Evolutionary conservation across 23 red algal species (phyloP).

Genomic region (Agarophyton chilense): DNA sequence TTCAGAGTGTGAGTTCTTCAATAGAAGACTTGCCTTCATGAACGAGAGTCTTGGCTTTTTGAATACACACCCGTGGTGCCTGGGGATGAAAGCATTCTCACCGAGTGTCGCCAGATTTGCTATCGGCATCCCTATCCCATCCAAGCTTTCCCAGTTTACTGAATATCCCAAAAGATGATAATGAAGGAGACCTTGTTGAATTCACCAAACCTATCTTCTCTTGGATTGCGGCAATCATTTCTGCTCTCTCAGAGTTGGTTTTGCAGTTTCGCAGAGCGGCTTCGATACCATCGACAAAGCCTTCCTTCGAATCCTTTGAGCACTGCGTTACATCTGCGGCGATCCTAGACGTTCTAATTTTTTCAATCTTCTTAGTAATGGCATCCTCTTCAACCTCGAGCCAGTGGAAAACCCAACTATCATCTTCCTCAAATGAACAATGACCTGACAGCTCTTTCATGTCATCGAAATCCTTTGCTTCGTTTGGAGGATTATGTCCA

Average conservation of each 20-base stretch:
- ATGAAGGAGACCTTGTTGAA: conserved; percentile 37
- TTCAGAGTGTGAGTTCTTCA: too few species aligned
- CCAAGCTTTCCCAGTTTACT: conserved; percentile 69
- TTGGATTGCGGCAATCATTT: conserved; percentile 66
- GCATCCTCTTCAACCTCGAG: conserved; percentile 83
- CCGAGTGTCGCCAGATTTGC: conserved; percentile 2
- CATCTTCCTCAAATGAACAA: conserved; percentile 68
- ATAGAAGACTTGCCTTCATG: too few species aligned
- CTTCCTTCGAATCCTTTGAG: conserved; percentile 49
- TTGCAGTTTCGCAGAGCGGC: conserved; percentile 53
- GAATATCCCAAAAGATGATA: conserved; percentile 62
- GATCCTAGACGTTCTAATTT: conserved; percentile 69
- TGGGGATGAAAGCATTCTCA: neutral
- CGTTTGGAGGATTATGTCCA: conserved; percentile 1
- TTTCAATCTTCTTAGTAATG: conserved; percentile 71
- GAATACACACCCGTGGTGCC: too few species aligned
- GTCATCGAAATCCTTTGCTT: conserved; percentile 2
- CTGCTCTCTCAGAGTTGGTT: conserved; percentile 37
- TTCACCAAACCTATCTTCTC: conserved; percentile 48
- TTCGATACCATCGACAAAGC: conserved; percentile 77
- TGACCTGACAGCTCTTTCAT: neutral
- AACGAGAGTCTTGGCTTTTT: too few species aligned
- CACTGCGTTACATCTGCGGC: conserved; percentile 28
- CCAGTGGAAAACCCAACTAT: conserved; percentile 91
- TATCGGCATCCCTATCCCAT: conserved; percentile 48